Evolutionary conservation across 805 yeast genomes (phyloP).

Genomic region (Danielia oregonensis): DNA sequence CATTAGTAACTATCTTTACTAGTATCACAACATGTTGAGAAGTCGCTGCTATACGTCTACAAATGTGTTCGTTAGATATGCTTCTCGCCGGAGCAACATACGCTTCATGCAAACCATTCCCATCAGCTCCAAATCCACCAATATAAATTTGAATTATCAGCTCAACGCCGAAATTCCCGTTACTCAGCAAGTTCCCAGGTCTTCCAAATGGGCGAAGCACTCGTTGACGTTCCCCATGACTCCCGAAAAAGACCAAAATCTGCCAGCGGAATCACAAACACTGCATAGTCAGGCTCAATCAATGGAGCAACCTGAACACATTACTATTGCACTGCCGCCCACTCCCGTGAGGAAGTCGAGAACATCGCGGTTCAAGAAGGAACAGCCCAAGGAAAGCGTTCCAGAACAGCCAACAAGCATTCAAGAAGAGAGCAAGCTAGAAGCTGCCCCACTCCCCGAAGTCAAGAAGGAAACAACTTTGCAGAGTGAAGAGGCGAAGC

Average conservation of each 20-base stretch:
- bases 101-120: constrained; percentile 28
- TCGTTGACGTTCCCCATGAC: constrained; percentile 16
- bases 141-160: constrained; percentile 5
- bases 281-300: no score
- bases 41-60: constrained; percentile 6
- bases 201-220: constrained; percentile 32
- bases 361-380: constrained; percentile 23
- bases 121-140: constrained; percentile 9
- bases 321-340: constrained; percentile 8
- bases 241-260: constrained; percentile 4
- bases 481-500: not conserved
- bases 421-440: not conserved
- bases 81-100: constrained; percentile 16
- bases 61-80: constrained; percentile 11
- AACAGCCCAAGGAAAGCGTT: constrained; percentile 4
- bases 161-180: constrained; percentile 7
- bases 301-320: no score
- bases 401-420: no score
- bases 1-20: not conserved
- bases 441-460: not conserved
- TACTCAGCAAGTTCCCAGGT: not conserved
- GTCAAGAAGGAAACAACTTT: not conserved
- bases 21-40: constrained; percentile 7
- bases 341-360: constrained; percentile 27
- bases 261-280: constrained; percentile 3